phyloP scores from a whole-genome alignment of 257 asterid genomes.

The Nicotiana otophora region DNA sequence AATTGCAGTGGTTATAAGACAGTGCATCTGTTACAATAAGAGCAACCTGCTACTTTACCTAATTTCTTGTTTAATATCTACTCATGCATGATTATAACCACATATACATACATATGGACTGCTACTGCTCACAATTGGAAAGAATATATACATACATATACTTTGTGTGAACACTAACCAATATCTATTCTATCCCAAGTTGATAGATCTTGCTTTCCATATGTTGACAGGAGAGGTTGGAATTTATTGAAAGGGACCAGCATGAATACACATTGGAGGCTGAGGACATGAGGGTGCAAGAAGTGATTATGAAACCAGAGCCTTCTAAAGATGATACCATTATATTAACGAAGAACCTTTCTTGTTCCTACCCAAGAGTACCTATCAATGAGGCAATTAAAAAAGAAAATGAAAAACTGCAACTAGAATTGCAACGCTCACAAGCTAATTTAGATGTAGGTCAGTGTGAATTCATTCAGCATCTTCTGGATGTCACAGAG shows the following conservation, averaged over 20 bases:
- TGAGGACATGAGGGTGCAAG: constrained; percentile 71
- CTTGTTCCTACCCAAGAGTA: constrained; percentile 77
- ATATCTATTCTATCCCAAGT: not conserved
- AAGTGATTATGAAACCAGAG: constrained; percentile 68
- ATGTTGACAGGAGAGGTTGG: constrained; percentile 60
- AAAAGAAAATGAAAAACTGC: constrained; percentile 79
- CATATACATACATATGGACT: not conserved
- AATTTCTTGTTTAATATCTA: not conserved
- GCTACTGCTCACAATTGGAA: not conserved
- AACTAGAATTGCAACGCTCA: constrained; percentile 70
- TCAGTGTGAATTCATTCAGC: constrained; percentile 90
- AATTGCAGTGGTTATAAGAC: not conserved
- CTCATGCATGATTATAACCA: not conserved
- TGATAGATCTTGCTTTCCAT: constrained; percentile 1
- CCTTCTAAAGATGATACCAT: constrained; percentile 56
- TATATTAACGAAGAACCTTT: constrained; percentile 70
- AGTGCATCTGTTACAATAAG: not conserved
- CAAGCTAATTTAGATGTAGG: constrained; percentile 70
- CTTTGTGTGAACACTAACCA: not conserved
- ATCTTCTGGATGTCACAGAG: constrained; percentile 84
- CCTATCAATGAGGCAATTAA: constrained; percentile 62
- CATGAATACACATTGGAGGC: constrained; percentile 73
- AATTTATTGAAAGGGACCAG: constrained; percentile 68
- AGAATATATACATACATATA: not conserved
- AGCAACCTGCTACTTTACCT: not conserved